Base-by-base conservation (phyloP, 768 basidiomycete genomes). In the Hygrocybe punicea region DNA sequence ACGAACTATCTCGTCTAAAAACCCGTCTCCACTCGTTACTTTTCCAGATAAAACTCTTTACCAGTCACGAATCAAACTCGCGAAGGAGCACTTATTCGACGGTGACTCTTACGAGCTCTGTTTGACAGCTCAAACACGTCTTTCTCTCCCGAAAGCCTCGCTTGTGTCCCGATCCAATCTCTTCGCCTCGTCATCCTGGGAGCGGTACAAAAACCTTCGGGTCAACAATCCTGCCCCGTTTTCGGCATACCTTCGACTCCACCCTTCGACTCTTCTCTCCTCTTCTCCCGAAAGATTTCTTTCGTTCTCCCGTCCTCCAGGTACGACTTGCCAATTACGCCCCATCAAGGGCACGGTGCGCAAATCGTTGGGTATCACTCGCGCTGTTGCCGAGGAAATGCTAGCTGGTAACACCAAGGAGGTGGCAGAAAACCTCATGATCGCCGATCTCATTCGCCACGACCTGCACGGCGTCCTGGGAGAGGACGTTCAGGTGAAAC, bases 341-440 rank as follows among this genome's bases (percentile, higher is more conserved):
- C 95, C 95, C 3, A 97, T 98, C 67, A 98, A 98, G 65, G 95
- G 95, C 6, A 97, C 95, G 1, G 77, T 92, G 23, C 83, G 84
- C 44, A 91, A 90, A 69, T 82, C 76, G 3, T 83, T 85, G 6
- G 77, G 76, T 7, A 77, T 86, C 56, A 86, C 81, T 16, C 83
- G 83, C 24, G 82, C 79, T 54, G 80, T 83, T 48, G 86, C 86
- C n/a, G 84, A 87, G 63, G 63, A 84, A 70, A 69, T 79, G 13
- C 71, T 89, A 56, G 76, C 76, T 13, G 85, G 86, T 5, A 88
- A 81, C 68, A 76, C 74, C 42, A 98, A 98, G 69, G 95, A 98
- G 70, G 84, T 95, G 2, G 95, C 94, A 0, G 95, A 98, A 75
- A 98, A 98, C 68, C 72, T 98, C 56, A 98, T 98, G 95, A 97